Evolutionary conservation across 2,329 filamentous ascomycete genomes (phyloP).

Genomic region (Arthrobotrys iridis): DNA sequence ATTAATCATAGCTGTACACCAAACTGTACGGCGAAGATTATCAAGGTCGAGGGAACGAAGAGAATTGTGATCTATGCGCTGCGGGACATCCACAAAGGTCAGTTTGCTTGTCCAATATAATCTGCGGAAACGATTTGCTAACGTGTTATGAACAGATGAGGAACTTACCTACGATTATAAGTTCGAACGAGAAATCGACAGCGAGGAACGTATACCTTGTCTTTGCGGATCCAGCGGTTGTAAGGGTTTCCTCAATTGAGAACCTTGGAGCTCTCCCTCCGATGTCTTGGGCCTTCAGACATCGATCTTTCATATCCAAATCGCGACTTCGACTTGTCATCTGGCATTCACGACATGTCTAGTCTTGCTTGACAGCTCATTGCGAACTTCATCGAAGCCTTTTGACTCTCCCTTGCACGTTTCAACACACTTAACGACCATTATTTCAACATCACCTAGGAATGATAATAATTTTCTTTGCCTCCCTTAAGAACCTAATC

Average conservation of each 20-base stretch:
- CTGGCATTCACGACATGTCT: neutral
- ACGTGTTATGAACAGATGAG: constrained; percentile 73
- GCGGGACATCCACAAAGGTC: constrained; percentile 93
- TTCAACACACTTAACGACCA: constrained; percentile 45
- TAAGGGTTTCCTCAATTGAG: constrained; percentile 96
- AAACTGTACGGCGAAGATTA: constrained; percentile 99
- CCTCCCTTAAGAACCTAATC: constrained; percentile 11
- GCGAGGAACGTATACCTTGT: constrained; percentile 94
- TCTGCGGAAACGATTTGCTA: constrained; percentile 6
- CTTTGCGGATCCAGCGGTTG: constrained; percentile 94
- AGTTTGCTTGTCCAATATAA: constrained; percentile 62
- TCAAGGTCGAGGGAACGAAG: constrained; percentile 97
- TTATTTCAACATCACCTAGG: constrained; percentile 44
- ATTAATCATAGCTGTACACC: constrained; percentile 99
- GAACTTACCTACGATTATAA: constrained; percentile 99
- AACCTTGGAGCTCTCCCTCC: neutral
- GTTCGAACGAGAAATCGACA: constrained; percentile 96
- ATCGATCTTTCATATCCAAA: neutral
- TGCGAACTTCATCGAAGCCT: neutral
- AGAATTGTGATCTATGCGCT: constrained; percentile 98
- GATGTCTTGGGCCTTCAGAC: neutral
- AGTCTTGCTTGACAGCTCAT: neutral
- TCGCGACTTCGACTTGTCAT: neutral
- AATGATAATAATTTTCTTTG: constrained; percentile 11
- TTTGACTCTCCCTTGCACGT: neutral